Evolutionary conservation across 2,329 filamentous ascomycete species (phyloP).

Genomic region (Pyrenochaeta sp.): DNA sequence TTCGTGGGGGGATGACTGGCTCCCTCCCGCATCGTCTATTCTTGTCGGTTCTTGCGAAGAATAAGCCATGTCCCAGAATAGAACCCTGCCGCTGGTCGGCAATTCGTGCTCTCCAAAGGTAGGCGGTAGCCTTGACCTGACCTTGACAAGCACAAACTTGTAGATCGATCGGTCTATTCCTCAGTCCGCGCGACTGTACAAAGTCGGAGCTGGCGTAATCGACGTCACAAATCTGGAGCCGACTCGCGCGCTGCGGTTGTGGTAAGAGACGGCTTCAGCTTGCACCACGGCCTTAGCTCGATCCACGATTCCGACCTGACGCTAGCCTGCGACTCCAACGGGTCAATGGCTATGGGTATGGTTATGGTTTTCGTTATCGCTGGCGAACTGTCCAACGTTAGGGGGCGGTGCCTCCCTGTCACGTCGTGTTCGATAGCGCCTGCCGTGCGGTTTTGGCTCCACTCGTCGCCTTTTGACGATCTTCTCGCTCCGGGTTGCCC

Average conservation of each 20-base stretch:
- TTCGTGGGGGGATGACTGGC: conserved; percentile 18
- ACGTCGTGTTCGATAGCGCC: conserved; percentile 20
- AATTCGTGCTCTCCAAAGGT: conserved; percentile 12
- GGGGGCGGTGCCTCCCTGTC: conserved; percentile 15
- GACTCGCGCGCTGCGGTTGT: neutral
- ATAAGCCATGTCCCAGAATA: conserved; percentile 33
- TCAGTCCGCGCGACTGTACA: neutral
- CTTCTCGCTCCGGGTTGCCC: conserved; percentile 43
- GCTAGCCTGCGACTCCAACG: conserved; percentile 5
- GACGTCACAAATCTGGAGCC: neutral
- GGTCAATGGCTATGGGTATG: neutral
- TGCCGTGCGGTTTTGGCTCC: conserved; percentile 14
- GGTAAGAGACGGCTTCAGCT: neutral
- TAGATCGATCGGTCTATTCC: neutral
- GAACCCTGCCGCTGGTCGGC: conserved; percentile 11
- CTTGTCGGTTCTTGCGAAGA: conserved; percentile 26
- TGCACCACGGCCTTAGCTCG: neutral
- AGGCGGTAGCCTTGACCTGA: neutral
- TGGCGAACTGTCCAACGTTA: neutral
- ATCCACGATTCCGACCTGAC: neutral
- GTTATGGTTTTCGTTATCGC: conserved; percentile 1
- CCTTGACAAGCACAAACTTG: neutral
- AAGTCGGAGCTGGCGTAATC: neutral
- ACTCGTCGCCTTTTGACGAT: conserved; percentile 29
- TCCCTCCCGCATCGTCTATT: conserved; percentile 26